phyloP scores from a whole-genome alignment of 495 filamentous ascomycete genomes.

The Margaritispora aquatica region DNA sequence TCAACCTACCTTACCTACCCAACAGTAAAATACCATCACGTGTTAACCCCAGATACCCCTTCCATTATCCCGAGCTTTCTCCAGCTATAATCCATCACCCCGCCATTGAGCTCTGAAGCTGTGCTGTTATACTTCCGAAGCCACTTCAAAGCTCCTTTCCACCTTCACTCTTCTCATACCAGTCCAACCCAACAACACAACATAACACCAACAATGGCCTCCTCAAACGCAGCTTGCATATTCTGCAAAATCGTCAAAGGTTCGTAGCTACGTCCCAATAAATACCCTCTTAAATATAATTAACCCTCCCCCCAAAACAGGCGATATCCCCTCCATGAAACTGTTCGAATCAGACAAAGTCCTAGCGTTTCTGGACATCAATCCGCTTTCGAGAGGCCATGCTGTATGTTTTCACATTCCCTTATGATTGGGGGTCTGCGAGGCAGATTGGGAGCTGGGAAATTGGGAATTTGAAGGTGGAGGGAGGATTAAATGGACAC shows the following conservation, averaged over 20 bases:
- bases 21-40: neutral
- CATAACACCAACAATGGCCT: neutral
- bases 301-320: too few relatives aligned
- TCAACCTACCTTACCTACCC: too few relatives aligned
- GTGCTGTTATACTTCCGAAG: too few relatives aligned
- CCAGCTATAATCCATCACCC: neutral
- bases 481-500: too few relatives aligned
- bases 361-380: constrained; percentile 94
- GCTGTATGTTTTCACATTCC: constrained; percentile 44
- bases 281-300: too few relatives aligned
- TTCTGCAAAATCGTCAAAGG: constrained; percentile 99
- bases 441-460: neutral
- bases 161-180: neutral
- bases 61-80: constrained; percentile 1
- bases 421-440: neutral
- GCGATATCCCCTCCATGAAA: constrained; percentile 93
- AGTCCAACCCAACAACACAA: neutral
- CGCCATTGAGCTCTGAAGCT: neutral
- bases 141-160: neutral
- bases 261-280: constrained; percentile 27
- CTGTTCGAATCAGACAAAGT: constrained; percentile 90
- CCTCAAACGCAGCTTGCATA: constrained; percentile 62
- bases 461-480: too few relatives aligned
- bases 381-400: constrained; percentile 78
- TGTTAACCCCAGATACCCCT: neutral